Evolutionary conservation across 1,284 basidiomycete genomes (phyloP).

Genomic region (Naganishia sp.): DNA sequence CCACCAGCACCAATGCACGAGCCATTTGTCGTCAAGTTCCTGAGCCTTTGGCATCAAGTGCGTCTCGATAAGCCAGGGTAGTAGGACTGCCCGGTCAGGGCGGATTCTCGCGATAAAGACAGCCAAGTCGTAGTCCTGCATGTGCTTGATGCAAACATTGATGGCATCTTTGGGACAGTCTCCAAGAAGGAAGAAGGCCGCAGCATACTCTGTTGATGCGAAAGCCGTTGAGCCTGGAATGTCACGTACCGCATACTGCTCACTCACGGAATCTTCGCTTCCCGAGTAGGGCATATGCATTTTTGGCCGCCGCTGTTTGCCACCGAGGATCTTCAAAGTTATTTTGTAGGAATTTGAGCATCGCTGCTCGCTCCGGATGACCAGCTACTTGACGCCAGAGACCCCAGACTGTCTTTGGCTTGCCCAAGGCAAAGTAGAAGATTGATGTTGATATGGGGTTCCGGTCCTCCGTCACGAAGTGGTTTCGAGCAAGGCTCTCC

Average conservation of each 20-base stretch:
- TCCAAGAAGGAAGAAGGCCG: conserved; percentile 94
- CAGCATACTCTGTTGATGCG: conserved; percentile 75
- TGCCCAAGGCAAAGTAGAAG: conserved; percentile 92
- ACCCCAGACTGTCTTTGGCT: conserved; percentile 85
- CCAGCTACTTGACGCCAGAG: conserved; percentile 94
- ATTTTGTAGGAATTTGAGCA: conserved; percentile 90
- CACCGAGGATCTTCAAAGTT: conserved; percentile 84
- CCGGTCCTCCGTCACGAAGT: conserved; percentile 79
- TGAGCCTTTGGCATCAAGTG: conserved; percentile 82
- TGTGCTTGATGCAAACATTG: conserved; percentile 82
- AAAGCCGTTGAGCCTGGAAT: conserved; percentile 28
- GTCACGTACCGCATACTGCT: not conserved
- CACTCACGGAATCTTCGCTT: conserved; percentile 85
- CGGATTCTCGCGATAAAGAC: conserved; percentile 80
- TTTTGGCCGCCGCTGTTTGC: conserved; percentile 92
- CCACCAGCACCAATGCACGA: conserved; percentile 98
- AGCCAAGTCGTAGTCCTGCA: conserved; percentile 87
- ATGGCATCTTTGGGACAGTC: conserved; percentile 87
- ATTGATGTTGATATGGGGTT: conserved; percentile 88
- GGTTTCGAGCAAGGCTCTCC: conserved; percentile 87
- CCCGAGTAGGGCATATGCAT: conserved; percentile 88
- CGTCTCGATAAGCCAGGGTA: conserved; percentile 67
- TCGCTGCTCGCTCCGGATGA: conserved; percentile 84
- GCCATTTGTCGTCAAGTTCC: conserved; percentile 81
- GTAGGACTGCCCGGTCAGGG: conserved; percentile 65